Conservation (phyloP, 2,329 filamentous ascomycete genomes). For the Fusarium acutatum region DNA sequence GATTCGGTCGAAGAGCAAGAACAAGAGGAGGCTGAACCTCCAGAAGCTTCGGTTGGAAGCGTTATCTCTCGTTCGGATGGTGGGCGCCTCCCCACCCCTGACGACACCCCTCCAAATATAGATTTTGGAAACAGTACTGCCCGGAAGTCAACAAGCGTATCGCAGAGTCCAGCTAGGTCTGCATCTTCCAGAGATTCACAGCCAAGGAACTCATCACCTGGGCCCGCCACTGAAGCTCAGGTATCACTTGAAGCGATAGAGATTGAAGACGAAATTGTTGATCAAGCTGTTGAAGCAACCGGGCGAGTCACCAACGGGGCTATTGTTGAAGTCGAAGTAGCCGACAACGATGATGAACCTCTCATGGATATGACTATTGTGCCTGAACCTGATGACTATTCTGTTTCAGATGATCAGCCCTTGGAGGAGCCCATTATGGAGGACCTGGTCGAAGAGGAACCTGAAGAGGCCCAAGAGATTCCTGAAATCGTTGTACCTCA, state of each 20-base stretch:
- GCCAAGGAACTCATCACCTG: not conserved
- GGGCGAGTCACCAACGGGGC: not conserved
- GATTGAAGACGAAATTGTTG: conserved; percentile 12
- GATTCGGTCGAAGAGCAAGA: conserved; percentile 11
- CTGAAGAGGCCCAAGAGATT: conserved; percentile 8
- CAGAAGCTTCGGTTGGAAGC: conserved; percentile 42
- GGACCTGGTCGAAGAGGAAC: conserved; percentile 16
- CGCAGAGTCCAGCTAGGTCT: conserved; percentile 11
- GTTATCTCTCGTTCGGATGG: conserved; percentile 50
- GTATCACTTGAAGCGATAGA: conserved; percentile 20
- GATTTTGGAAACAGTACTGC: conserved; percentile 33
- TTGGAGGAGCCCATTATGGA: conserved; percentile 24
- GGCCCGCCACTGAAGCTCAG: not conserved
- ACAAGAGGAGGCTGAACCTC: conserved; percentile 8
- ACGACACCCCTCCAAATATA: conserved; percentile 57
- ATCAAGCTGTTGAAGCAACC: not conserved
- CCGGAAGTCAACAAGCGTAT: conserved; percentile 29
- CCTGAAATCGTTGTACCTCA: conserved; percentile 17
- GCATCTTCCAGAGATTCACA: conserved; percentile 12
- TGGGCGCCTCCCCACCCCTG: conserved; percentile 61
- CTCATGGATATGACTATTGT: conserved; percentile 17
- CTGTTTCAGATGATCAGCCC: not conserved
- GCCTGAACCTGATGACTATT: conserved; percentile 1
- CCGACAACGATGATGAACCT: not conserved
- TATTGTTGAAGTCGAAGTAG: conserved; percentile 11